Conservation (phyloP, 2,329 filamentous ascomycete species). For the Paraconiothyrium sp. region DNA sequence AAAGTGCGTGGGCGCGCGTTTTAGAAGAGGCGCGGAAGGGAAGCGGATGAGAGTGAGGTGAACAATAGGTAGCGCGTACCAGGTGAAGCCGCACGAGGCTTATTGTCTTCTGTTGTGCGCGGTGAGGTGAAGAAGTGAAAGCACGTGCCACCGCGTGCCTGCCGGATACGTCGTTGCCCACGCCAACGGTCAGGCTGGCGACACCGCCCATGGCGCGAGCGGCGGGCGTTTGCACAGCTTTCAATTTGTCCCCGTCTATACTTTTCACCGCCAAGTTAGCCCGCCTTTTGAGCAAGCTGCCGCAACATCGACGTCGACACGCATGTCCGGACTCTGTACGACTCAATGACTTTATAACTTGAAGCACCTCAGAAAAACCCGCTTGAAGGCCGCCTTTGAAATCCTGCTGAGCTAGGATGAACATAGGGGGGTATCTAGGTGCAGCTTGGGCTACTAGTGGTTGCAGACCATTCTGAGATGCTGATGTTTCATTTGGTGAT, state of each 20-base stretch:
- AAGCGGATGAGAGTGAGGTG: not conserved
- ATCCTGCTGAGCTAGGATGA: no score
- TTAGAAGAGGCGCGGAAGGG: not conserved
- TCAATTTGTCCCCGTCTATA: not conserved
- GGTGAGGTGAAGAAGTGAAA: conserved; percentile 1
- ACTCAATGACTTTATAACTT: not conserved
- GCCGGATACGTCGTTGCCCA: conserved; percentile 4
- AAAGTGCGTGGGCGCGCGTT: not conserved
- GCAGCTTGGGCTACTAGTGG: no score
- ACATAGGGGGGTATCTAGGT: no score
- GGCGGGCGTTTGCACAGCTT: not conserved
- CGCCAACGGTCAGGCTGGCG: not conserved
- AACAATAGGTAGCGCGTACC: not conserved
- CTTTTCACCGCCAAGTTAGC: no score
- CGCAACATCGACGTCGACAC: not conserved
- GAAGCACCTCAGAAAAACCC: no score
- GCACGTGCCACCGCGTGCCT: conserved; percentile 8
- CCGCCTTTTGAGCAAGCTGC: not conserved
- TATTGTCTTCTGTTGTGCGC: not conserved
- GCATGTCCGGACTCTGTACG: not conserved
- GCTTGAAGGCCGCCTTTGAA: no score
- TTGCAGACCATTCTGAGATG: no score
- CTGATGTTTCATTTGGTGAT: no score
- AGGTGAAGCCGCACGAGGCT: not conserved
- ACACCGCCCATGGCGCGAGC: not conserved